Percentiles rank a stretch among this genome's conserved stretches.
These are phyloP conservation scores for Phoma sp. DNA, from an alignment of 2,329 filamentous ascomycete species.

Conservation along the genomic window DNA sequence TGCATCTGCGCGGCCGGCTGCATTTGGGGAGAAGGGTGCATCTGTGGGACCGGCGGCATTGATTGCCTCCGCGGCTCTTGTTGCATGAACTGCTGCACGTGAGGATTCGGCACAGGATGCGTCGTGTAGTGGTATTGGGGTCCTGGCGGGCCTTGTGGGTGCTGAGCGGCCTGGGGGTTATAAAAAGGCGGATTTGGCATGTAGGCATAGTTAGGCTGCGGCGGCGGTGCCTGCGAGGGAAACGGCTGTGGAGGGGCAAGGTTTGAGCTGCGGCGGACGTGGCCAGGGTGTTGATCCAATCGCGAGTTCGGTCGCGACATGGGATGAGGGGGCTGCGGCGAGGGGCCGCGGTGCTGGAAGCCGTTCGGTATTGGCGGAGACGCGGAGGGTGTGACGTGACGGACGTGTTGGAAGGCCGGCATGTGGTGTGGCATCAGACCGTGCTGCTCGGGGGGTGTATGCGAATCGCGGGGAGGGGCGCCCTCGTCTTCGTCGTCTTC, in stretches of 20 bases:
- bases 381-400: conserved; percentile 81
- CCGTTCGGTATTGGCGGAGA: conserved; percentile 84
- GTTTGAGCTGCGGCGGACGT: conserved; percentile 76
- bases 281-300: conserved; percentile 75
- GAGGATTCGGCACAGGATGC: conserved; percentile 53
- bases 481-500: conserved; percentile 79
- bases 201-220: conserved; percentile 75
- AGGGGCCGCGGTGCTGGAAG: conserved; percentile 76
- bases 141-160: conserved; percentile 46
- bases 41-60: conserved; percentile 71
- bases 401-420: conserved; percentile 76
- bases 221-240: conserved; percentile 65
- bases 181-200: conserved; percentile 88
- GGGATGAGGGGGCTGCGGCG: conserved; percentile 72
- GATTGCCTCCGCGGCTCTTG: conserved; percentile 78
- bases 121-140: conserved; percentile 52
- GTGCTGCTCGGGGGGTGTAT: conserved; percentile 65
- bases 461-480: conserved; percentile 73
- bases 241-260: conserved; percentile 70
- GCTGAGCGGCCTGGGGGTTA: conserved; percentile 65
- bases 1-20: conserved; percentile 39
- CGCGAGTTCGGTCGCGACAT: conserved; percentile 62
- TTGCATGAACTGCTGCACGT: conserved; percentile 71
- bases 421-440: conserved; percentile 57
- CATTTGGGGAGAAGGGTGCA: conserved; percentile 61